These are phyloP conservation scores for Fusarium avenaceum DNA, from an alignment of 2,329 filamentous ascomycete species.

Conservation along the genomic window DNA sequence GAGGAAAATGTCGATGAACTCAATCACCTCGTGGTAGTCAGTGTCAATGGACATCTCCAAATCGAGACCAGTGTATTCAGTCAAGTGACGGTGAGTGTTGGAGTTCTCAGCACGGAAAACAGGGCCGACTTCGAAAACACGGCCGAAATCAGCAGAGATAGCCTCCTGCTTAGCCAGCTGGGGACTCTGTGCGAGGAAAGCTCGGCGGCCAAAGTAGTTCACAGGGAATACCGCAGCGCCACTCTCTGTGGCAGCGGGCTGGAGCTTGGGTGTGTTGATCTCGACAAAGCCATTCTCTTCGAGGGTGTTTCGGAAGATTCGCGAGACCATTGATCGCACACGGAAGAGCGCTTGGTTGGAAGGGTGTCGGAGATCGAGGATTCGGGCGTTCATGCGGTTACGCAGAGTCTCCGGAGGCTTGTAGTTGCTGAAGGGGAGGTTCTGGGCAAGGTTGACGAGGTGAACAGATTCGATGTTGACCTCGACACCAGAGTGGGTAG, in stretches of 20 bases:
- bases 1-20: conserved; percentile 82
- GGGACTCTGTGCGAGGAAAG: conserved; percentile 91
- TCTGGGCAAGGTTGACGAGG: conserved; percentile 64
- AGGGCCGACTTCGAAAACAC: conserved; percentile 79
- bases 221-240: conserved; percentile 92
- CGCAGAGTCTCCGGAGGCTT: conserved; percentile 75
- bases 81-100: conserved; percentile 94
- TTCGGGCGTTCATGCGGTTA: conserved; percentile 81
- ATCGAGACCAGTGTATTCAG: conserved; percentile 93
- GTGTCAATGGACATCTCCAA: conserved; percentile 92
- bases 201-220: conserved; percentile 89
- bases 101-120: conserved; percentile 96
- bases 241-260: conserved; percentile 90
- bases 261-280: conserved; percentile 93
- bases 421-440: conserved; percentile 66
- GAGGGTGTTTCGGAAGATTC: conserved; percentile 82
- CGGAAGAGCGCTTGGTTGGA: conserved; percentile 90
- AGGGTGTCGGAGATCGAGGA: conserved; percentile 88
- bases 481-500: conserved; percentile 81
- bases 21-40: conserved; percentile 89
- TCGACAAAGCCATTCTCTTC: conserved; percentile 86
- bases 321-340: conserved; percentile 83
- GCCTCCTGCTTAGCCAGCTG: conserved; percentile 95
- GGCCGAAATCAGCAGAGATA: conserved; percentile 88
- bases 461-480: conserved; percentile 73